Conservation (phyloP, 2,329 filamentous ascomycete genomes). For the Fusarium sp. region DNA sequence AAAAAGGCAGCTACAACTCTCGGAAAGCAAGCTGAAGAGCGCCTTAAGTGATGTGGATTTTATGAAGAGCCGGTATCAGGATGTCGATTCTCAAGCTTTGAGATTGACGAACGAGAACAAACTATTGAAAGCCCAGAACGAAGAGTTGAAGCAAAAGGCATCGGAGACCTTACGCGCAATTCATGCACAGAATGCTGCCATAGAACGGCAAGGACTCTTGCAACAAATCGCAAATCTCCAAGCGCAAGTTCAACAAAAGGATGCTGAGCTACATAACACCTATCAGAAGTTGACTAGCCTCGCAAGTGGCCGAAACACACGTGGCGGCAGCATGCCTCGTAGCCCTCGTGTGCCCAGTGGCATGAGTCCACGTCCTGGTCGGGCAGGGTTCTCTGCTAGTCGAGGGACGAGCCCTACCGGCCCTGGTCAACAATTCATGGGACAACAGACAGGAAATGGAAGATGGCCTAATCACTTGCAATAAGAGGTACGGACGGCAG, state of each 20-base stretch:
- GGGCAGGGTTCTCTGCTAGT: conserved; percentile 54
- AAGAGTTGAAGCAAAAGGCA: conserved; percentile 57
- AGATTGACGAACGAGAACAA: conserved; percentile 61
- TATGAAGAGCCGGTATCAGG: conserved; percentile 69
- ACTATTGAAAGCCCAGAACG: conserved; percentile 57
- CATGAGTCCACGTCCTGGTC: conserved; percentile 62
- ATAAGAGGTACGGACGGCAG: conserved; percentile 47
- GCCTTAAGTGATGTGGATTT: conserved; percentile 67
- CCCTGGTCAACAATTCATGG: conserved; percentile 56
- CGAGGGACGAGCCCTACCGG: conserved; percentile 64
- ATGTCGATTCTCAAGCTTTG: conserved; percentile 62
- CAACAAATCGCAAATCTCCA: conserved; percentile 58
- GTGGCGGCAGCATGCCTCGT: conserved; percentile 67
- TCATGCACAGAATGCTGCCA: conserved; percentile 59
- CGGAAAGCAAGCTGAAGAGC: conserved; percentile 57
- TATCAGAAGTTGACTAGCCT: conserved; percentile 62
- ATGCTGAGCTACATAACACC: conserved; percentile 61
- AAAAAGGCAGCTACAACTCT: conserved; percentile 54
- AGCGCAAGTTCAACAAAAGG: conserved; percentile 61
- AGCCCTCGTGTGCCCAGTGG: conserved; percentile 65
- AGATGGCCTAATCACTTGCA: conserved; percentile 59
- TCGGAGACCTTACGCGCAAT: conserved; percentile 61
- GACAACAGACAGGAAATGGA: conserved; percentile 54
- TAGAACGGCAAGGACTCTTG: conserved; percentile 52
- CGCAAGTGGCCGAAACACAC: conserved; percentile 66